Evolutionary conservation across 148 eudicot species (phyloP).

Genomic region (Talinum fruticosum): DNA sequence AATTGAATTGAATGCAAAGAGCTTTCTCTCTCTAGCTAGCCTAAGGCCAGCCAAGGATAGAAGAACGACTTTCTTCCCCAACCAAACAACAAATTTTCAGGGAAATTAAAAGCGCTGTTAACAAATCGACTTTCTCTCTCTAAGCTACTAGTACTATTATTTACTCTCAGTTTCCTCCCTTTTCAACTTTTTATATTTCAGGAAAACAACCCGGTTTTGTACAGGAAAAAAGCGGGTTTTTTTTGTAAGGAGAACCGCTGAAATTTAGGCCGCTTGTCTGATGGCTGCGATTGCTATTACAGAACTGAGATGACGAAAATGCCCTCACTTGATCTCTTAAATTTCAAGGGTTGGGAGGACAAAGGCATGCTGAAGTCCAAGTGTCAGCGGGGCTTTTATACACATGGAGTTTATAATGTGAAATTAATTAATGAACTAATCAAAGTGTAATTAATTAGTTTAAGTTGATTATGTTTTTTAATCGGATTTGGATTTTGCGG

Average conservation of each 20-base stretch:
- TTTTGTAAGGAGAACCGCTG: neutral
- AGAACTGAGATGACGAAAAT: neutral
- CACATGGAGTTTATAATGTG: neutral
- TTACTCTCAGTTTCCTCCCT: too few relatives aligned
- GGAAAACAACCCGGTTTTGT: neutral
- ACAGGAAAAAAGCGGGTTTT: neutral
- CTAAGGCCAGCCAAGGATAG: too few relatives aligned
- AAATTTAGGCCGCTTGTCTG: neutral
- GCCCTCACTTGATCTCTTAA: neutral
- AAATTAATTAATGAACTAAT: neutral
- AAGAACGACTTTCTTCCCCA: neutral
- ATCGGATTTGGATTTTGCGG: neutral
- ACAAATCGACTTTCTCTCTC: neutral
- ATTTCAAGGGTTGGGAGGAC: neutral
- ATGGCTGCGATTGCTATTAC: neutral
- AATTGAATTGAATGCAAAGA: slow-evolving; percentile 16
- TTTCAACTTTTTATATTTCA: neutral
- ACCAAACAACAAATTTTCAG: neutral
- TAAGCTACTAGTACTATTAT: neutral
- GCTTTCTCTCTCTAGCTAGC: neutral
- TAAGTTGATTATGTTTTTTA: too few relatives aligned
- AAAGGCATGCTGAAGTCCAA: neutral
- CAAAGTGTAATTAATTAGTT: neutral
- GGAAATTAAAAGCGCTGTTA: slow-evolving; percentile 4
- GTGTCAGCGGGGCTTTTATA: neutral